Conservation (phyloP, 768 basidiomycete genomes). For the Hortiboletus campestris region DNA sequence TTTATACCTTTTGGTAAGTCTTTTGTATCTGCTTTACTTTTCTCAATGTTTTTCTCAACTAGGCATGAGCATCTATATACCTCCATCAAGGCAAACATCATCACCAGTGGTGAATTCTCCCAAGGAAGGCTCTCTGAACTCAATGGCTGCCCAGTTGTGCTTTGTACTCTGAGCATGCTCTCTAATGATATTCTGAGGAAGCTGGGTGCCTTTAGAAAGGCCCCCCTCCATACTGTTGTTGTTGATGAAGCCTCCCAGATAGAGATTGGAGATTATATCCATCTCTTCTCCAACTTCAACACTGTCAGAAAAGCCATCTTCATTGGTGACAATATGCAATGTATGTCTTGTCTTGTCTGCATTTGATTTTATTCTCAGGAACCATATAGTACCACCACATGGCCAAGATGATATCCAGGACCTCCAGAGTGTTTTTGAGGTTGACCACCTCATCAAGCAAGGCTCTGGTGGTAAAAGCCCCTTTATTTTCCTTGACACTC, state of each 20-base stretch:
- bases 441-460: conserved; percentile 50
- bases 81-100: conserved; percentile 46
- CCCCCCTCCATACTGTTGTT: conserved; percentile 48
- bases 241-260: conserved; percentile 71
- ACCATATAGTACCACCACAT: conserved; percentile 68
- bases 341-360: conserved; percentile 37
- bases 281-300: conserved; percentile 28
- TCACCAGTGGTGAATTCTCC: conserved; percentile 44
- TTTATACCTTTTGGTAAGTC: conserved; percentile 62
- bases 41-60: neutral
- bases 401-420: conserved; percentile 66
- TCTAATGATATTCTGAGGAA: conserved; percentile 35
- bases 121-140: conserved; percentile 34
- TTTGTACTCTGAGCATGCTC: conserved; percentile 80
- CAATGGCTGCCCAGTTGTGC: conserved; percentile 51
- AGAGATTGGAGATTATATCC: conserved; percentile 55
- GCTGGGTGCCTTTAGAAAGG: conserved; percentile 20
- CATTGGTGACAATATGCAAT: conserved; percentile 68
- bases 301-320: conserved; percentile 54
- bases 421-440: conserved; percentile 76
- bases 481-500: conserved; percentile 62
- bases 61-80: conserved; percentile 84
- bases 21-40: neutral
- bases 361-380: conserved; percentile 27
- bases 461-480: conserved; percentile 26